Conservation (phyloP, 75 land plant genomes). For the Pseudotsuga menziesii region DNA sequence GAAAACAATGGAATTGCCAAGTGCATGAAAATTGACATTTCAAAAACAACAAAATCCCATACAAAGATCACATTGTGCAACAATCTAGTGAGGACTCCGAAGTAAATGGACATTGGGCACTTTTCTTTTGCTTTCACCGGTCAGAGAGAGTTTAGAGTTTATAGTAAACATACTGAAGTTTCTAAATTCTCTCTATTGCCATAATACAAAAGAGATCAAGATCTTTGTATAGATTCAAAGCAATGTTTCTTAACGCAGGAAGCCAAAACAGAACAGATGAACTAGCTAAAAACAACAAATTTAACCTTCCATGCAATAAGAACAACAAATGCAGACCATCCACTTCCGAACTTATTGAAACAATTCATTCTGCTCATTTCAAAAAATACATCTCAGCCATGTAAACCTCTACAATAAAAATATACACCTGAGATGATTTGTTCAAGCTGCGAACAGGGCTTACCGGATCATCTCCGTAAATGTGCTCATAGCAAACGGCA, state of each 20-base stretch:
- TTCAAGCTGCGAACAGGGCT: conserved; percentile 8
- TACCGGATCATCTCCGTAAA: conserved; percentile 84
- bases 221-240: not conserved
- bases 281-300: too few relatives aligned
- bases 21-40: not conserved
- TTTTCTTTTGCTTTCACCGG: not conserved
- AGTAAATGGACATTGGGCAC: not conserved
- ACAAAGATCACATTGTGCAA: not conserved
- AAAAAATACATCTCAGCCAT: too few relatives aligned
- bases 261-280: not conserved
- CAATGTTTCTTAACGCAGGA: not conserved
- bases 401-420: not conserved
- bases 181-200: not conserved
- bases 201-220: not conserved
- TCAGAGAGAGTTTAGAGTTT: not conserved
- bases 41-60: not conserved
- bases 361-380: too few relatives aligned
- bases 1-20: not conserved
- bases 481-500: conserved; percentile 56
- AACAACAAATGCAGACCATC: not conserved
- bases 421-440: not conserved
- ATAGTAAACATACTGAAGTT: not conserved
- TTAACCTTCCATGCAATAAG: not conserved
- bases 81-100: not conserved
- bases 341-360: not conserved